phyloP scores from a whole-genome alignment of 306 rosid species.

The Inga laurina region DNA sequence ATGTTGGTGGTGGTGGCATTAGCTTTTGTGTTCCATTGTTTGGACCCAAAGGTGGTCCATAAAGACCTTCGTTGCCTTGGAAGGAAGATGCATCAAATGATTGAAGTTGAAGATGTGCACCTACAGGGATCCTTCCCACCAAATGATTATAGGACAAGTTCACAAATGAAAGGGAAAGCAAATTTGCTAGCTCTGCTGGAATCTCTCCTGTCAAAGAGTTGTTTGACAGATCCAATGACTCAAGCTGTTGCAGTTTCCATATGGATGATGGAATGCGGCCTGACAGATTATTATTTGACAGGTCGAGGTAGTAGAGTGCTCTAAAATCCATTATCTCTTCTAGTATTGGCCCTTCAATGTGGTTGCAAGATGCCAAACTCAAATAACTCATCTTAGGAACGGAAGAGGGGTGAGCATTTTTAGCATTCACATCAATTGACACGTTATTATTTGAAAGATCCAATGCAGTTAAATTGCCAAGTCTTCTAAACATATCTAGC shows the following conservation, averaged over 20 bases:
- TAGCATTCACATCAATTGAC: not conserved
- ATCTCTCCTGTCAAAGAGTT: not conserved
- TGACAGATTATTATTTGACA: conserved; percentile 29
- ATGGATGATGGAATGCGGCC: conserved; percentile 23
- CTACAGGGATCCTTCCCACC: not conserved
- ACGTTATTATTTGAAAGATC: conserved; percentile 52
- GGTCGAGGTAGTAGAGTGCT: conserved; percentile 15
- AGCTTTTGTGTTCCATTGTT: too few species aligned
- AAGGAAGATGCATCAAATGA: too few species aligned
- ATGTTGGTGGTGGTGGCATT: too few species aligned
- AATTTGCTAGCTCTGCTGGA: not conserved
- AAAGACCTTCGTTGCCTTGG: too few species aligned
- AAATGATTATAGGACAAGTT: not conserved
- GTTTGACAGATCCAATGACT: not conserved
- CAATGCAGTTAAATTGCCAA: conserved; percentile 11
- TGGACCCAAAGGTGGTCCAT: too few species aligned
- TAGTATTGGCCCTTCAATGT: conserved; percentile 24
- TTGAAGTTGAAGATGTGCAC: too few species aligned
- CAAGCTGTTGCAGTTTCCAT: not conserved
- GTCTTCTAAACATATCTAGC: not conserved
- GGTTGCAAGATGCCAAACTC: conserved; percentile 39
- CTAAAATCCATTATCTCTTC: conserved; percentile 14
- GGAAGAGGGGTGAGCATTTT: not conserved
- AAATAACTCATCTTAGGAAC: not conserved
- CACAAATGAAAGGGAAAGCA: not conserved